Evolutionary conservation across 2,329 filamentous ascomycete genomes (phyloP), one percentile per base, ranked within the genome.

Genomic region (Pseudopithomyces chartarum): DNA sequence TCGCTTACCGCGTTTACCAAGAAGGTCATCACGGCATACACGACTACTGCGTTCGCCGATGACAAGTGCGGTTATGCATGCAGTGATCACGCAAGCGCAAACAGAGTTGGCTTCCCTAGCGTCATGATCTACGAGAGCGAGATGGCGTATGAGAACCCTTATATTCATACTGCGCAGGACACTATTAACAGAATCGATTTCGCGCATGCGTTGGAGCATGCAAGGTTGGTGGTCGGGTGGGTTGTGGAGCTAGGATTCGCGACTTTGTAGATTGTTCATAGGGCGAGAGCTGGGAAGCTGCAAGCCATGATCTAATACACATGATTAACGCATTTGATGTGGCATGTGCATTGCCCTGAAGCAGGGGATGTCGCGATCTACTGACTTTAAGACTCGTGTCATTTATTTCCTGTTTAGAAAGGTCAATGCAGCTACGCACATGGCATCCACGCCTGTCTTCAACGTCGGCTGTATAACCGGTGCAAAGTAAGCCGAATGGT

Each of bases 41-140:
- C 92, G 78, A 84, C 86, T 54, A 92, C 97, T 59, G 90, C 90
- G 11, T 95, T 87, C 75, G 84, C 91, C 51, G 85, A 92, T 77
- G 95, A 91, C n/a, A 89, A 92, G 80, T 95, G 91, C 70, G 91
- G 90, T 38, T 94, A 94, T 70, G 90, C 90, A 47, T 91, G 88
- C 78, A 88, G 85, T 15, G 88, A 90, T 67, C 88, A 90, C 62
- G 87, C 87, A 7, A 87, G 85, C 29, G 88, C 88, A 10, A 85
- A 84, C 62, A 88, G 89, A 77, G 86, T 85, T 19, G 88, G 87
- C 6, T 90, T 89, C 65, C 87, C 88, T 0, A 86, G 85, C 0
- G 87, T 87, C 1, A 90, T 90, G 67, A 88, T 90, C 26, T 90
- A 90, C 57, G 88, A 91, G 77, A 87, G 85, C 20, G 82, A 84